These are phyloP conservation scores for Brassica nigra DNA, from an alignment of 345 rosid genomes.

Conservation along the genomic window DNA sequence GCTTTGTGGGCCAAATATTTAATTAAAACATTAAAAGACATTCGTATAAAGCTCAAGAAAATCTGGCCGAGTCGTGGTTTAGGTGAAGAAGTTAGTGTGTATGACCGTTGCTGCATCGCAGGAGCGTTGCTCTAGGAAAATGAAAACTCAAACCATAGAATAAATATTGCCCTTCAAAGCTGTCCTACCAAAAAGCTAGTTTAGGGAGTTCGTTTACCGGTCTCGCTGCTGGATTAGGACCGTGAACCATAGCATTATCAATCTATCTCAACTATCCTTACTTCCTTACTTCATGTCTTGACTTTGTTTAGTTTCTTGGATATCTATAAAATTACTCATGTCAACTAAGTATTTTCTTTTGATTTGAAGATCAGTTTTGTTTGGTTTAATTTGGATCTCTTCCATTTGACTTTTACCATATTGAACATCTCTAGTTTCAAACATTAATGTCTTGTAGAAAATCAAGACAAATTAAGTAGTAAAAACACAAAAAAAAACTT, in stretches of 20 bases:
- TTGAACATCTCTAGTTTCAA: background rate
- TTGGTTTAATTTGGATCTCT: background rate
- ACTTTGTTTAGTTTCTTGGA: background rate
- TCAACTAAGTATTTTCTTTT: background rate
- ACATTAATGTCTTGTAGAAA: background rate
- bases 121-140: constrained; percentile 30
- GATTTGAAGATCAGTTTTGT: background rate
- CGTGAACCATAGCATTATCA: background rate
- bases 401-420: background rate
- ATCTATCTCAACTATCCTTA: background rate
- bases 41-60: background rate
- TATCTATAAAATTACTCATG: background rate
- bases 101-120: constrained; percentile 37
- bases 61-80: constrained; percentile 18
- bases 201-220: background rate
- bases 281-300: background rate
- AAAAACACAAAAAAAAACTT: background rate
- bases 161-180: background rate
- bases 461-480: background rate
- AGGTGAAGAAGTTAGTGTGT: constrained; percentile 23
- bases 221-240: background rate
- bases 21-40: constrained; percentile 17
- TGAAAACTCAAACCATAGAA: background rate
- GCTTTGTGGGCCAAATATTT: constrained; percentile 26
- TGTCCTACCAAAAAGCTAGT: background rate